Conservation (phyloP, 2,329 filamentous ascomycete species). For the Malbranchea zuffiana region DNA sequence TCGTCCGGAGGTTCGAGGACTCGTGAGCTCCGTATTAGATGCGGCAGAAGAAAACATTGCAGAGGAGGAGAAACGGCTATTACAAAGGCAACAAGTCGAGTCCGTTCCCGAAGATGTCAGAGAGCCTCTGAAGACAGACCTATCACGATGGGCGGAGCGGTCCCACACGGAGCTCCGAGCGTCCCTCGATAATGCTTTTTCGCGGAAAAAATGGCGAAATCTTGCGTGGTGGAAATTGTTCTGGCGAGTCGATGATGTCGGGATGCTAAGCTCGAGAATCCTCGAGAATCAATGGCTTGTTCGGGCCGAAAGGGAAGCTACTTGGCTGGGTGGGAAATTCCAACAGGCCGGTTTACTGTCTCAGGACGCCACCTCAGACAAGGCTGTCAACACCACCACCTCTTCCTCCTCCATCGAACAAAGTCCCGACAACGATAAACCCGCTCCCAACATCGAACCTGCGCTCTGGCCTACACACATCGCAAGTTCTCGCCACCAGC, state of each 20-base stretch:
- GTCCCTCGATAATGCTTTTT: slow-evolving; percentile 66
- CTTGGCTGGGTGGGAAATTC: slow-evolving; percentile 71
- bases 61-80: slow-evolving; percentile 21
- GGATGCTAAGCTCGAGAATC: slow-evolving; percentile 70
- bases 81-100: slow-evolving; percentile 22
- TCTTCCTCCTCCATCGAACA: neutral
- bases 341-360: slow-evolving; percentile 49
- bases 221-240: slow-evolving; percentile 91
- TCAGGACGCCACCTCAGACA: slow-evolving; percentile 6
- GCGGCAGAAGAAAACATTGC: slow-evolving; percentile 26
- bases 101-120: slow-evolving; percentile 36
- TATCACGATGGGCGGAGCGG: slow-evolving; percentile 63
- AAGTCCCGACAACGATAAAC: neutral
- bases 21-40: slow-evolving; percentile 57
- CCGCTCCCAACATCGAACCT: neutral
- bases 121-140: slow-evolving; percentile 44
- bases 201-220: slow-evolving; percentile 64
- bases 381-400: neutral
- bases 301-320: slow-evolving; percentile 65
- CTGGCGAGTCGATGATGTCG: slow-evolving; percentile 87
- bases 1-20: slow-evolving; percentile 53
- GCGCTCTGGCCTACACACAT: slow-evolving; percentile 62
- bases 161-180: slow-evolving; percentile 76
- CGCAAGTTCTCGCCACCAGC: slow-evolving; percentile 54
- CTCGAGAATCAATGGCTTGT: slow-evolving; percentile 66